A percentile compares a stretch with the other conserved stretches of the same genome.
Evolutionary conservation across 2,329 filamentous ascomycete species (phyloP).

Genomic region (Hypoxylon sp.): DNA sequence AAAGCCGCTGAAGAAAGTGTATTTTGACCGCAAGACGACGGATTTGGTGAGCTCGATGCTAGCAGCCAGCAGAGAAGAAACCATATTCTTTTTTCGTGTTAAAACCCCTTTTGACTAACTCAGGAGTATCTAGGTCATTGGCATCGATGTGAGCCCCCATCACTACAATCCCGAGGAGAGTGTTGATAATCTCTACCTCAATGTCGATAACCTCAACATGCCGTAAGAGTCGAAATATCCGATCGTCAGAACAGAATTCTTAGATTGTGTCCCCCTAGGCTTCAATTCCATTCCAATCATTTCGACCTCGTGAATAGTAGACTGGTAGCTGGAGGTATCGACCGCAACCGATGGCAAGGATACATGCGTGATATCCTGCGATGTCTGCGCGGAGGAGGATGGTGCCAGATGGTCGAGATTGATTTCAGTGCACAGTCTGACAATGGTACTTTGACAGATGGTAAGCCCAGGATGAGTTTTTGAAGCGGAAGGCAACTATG

Average conservation of each 20-base stretch:
- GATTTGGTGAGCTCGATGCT: conserved; percentile 29
- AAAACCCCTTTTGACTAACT: conserved; percentile 32
- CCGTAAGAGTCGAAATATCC: conserved; percentile 59
- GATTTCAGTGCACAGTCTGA: conserved; percentile 89
- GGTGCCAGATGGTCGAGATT: conserved; percentile 90
- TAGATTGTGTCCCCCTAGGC: conserved; percentile 41
- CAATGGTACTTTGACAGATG: conserved; percentile 80
- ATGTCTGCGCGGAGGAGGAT: conserved; percentile 81
- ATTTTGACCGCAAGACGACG: conserved; percentile 15
- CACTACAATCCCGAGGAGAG: conserved; percentile 67
- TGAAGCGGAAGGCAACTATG: conserved; percentile 10
- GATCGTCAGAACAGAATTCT: conserved; percentile 31
- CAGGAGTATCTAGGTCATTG: conserved; percentile 69
- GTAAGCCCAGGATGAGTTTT: conserved; percentile 56
- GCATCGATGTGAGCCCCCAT: conserved; percentile 80
- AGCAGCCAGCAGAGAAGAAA: conserved; percentile 10
- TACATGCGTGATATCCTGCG: conserved; percentile 84
- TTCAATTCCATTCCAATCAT: conserved; percentile 72
- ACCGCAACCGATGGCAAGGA: conserved; percentile 77
- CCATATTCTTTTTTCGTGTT: background rate
- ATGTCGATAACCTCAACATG: conserved; percentile 80
- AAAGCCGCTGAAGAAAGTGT: conserved; percentile 13
- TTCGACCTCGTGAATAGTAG: conserved; percentile 90
- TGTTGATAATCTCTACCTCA: conserved; percentile 77
- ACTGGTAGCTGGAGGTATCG: conserved; percentile 79